A percentile compares a stretch with the other conserved stretches of the same genome.
Conservation (phyloP, 2,329 filamentous ascomycete genomes). For the Cytospora schulzeri region DNA sequence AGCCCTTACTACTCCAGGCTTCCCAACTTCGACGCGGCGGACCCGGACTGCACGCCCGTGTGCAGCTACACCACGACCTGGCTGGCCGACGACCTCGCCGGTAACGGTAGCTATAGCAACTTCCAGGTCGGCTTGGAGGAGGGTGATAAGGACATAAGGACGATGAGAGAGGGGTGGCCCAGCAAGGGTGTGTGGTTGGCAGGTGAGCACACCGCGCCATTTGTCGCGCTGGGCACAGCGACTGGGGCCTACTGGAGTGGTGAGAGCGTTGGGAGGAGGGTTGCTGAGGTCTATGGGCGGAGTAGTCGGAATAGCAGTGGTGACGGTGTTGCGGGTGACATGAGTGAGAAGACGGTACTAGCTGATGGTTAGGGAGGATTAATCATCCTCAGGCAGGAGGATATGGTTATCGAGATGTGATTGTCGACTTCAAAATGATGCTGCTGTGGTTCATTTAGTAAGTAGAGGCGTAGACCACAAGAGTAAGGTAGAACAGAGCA, state of each 20-base stretch:
- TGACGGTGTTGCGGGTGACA: background rate
- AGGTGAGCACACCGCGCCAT: conserved; percentile 88
- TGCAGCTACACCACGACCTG: conserved; percentile 73
- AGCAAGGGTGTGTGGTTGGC: conserved; percentile 79
- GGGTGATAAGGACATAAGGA: conserved; percentile 72
- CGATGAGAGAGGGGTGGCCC: conserved; percentile 63
- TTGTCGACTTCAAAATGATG: background rate
- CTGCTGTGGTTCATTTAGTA: background rate
- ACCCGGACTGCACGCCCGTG: conserved; percentile 62
- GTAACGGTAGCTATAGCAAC: conserved; percentile 81
- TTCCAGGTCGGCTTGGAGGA: conserved; percentile 75
- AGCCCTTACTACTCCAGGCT: conserved; percentile 76
- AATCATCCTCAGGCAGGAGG: background rate
- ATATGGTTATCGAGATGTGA: background rate
- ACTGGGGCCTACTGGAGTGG: conserved; percentile 94
- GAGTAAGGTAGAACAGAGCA: background rate
- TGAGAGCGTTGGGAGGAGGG: conserved; percentile 71
- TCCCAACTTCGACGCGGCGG: conserved; percentile 61
- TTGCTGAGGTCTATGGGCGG: conserved; percentile 57
- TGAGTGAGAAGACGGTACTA: background rate
- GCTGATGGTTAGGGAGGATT: background rate
- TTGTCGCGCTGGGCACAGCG: conserved; percentile 83
- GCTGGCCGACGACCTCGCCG: conserved; percentile 77
- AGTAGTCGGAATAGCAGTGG: background rate
- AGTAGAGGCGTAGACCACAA: background rate